phyloP scores from a whole-genome alignment of 164 flowering plant genomes.

The Warburgia ugandensis region DNA sequence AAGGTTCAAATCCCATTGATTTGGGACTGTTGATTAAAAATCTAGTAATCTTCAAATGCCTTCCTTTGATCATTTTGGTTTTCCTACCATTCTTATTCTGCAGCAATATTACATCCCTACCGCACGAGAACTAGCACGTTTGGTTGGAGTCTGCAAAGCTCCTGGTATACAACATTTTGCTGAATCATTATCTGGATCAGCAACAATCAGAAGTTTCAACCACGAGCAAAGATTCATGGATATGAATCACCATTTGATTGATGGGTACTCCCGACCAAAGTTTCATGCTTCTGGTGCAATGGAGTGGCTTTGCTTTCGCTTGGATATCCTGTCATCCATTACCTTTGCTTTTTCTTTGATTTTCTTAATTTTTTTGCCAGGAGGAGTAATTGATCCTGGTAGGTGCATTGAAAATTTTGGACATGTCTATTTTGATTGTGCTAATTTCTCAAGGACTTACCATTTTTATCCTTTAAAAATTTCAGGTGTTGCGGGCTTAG shows the following conservation, averaged over 20 bases:
- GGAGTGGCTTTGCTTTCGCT: slow-evolving; percentile 42
- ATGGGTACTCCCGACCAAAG: slow-evolving; percentile 25
- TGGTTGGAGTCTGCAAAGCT: slow-evolving; percentile 34
- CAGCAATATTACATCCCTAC: slow-evolving; percentile 36
- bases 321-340: slow-evolving; percentile 32
- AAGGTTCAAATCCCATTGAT: too few species aligned
- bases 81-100: neutral
- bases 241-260: slow-evolving; percentile 19
- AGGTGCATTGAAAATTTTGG: slow-evolving; percentile 2
- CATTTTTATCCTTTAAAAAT: slow-evolving; percentile 4
- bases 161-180: slow-evolving; percentile 41
- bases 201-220: slow-evolving; percentile 39
- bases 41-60: neutral
- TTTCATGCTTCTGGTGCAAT: slow-evolving; percentile 28
- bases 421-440: too few species aligned
- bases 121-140: slow-evolving; percentile 29
- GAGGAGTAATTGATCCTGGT: slow-evolving; percentile 35
- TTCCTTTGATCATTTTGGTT: neutral
- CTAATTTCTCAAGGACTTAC: too few species aligned
- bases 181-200: slow-evolving; percentile 36
- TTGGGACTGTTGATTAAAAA: too few species aligned
- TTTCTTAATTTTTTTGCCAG: slow-evolving; percentile 32
- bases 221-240: slow-evolving; percentile 32
- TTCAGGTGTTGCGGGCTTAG: slow-evolving; percentile 42
- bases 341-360: slow-evolving; percentile 31